phyloP scores from a whole-genome alignment of 176 grass and related monocot species.

The Luzula sylvatica region DNA sequence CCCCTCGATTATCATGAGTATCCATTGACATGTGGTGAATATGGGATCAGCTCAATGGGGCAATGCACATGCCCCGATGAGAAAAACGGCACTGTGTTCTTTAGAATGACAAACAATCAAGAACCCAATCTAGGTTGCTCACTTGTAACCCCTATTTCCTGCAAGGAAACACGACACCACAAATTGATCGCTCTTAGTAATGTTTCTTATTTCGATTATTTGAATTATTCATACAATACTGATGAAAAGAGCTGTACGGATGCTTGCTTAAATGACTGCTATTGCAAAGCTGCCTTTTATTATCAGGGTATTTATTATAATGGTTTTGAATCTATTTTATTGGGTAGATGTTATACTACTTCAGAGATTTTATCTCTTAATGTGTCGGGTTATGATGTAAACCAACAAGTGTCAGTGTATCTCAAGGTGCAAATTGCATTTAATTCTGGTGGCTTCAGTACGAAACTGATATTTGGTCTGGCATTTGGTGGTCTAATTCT shows the following conservation, averaged over 20 bases:
- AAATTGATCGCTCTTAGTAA: constrained; percentile 30
- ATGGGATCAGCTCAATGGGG: constrained; percentile 41
- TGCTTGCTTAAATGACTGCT: constrained; percentile 50
- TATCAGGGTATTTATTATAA: neutral
- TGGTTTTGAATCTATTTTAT: neutral
- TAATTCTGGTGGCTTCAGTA: neutral
- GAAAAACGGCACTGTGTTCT: constrained; percentile 6
- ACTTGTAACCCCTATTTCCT: constrained; percentile 34
- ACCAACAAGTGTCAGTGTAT: constrained; percentile 23
- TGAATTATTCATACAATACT: constrained; percentile 15
- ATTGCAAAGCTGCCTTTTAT: constrained; percentile 54
- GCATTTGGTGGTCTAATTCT: constrained; percentile 21
- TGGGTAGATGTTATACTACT: constrained; percentile 22
- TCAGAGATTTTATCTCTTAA: constrained; percentile 28
- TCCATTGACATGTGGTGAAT: constrained; percentile 46
- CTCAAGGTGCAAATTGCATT: constrained; percentile 23
- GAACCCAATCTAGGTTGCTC: constrained; percentile 30
- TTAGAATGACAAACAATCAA: constrained; percentile 19
- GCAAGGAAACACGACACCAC: constrained; percentile 37
- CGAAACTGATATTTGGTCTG: constrained; percentile 3
- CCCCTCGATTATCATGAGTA: constrained; percentile 34
- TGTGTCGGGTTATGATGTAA: neutral
- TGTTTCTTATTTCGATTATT: constrained; percentile 48
- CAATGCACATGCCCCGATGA: constrained; percentile 35
- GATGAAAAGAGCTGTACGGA: constrained; percentile 50